A percentile compares a stretch with the other conserved stretches of the same genome.
Conservation (phyloP, 2,329 filamentous ascomycete species). For the Monascus ruber region DNA sequence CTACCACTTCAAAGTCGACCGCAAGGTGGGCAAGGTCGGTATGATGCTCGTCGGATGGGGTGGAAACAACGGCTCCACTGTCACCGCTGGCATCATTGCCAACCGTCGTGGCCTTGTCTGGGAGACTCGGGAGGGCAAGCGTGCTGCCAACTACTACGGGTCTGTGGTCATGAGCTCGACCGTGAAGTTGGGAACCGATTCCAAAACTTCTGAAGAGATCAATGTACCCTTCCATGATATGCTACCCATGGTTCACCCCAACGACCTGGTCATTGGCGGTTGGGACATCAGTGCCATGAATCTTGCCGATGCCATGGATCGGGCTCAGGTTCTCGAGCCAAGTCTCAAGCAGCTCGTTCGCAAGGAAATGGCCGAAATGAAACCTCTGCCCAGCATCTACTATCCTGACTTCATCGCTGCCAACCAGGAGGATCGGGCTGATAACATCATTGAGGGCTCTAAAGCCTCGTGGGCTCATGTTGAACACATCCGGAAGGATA, state of each 20-base stretch:
- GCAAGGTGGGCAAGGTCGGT: slow-evolving; percentile 83
- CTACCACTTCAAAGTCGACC: slow-evolving; percentile 97
- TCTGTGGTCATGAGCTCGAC: slow-evolving; percentile 96
- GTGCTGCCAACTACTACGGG: slow-evolving; percentile 91
- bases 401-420: slow-evolving; percentile 99
- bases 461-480: slow-evolving; percentile 83
- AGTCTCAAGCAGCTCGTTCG: slow-evolving; percentile 76
- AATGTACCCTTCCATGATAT: slow-evolving; percentile 94
- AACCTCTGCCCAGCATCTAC: slow-evolving; percentile 88
- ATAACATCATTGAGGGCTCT: slow-evolving; percentile 73
- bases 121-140: slow-evolving; percentile 86
- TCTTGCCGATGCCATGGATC: slow-evolving; percentile 85
- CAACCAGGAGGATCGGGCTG: slow-evolving; percentile 92
- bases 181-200: slow-evolving; percentile 86
- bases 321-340: slow-evolving; percentile 90
- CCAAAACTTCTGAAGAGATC: slow-evolving; percentile 73
- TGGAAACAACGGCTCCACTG: slow-evolving; percentile 95
- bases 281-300: slow-evolving; percentile 96
- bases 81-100: slow-evolving; percentile 93
- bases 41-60: slow-evolving; percentile 97
- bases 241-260: slow-evolving; percentile 92
- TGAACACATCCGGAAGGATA: slow-evolving; percentile 84
- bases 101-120: slow-evolving; percentile 78
- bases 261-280: slow-evolving; percentile 86
- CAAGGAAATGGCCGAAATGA: slow-evolving; percentile 86